These are phyloP conservation scores for Lagerstroemia speciosa DNA, from an alignment of 345 rosid genomes.

Conservation along the genomic window DNA sequence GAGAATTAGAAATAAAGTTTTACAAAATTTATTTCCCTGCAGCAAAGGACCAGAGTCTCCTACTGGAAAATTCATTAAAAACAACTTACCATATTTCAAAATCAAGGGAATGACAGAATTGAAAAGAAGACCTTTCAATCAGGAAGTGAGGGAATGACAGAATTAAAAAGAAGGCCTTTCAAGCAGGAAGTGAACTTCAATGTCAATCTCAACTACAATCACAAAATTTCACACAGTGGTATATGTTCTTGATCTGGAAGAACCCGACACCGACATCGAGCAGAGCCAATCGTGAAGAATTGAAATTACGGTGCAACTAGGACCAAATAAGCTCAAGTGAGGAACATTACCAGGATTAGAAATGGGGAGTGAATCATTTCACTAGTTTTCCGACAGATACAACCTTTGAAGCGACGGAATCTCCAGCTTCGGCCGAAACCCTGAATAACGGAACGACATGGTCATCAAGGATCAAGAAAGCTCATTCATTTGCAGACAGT, in stretches of 20 bases:
- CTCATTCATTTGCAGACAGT: neutral
- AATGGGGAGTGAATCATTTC: neutral
- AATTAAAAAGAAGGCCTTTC: neutral
- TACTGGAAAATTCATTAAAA: neutral
- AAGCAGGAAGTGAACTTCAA: neutral
- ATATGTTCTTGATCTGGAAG: too few relatives aligned
- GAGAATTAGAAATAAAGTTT: neutral
- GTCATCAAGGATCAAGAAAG: neutral
- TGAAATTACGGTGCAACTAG: neutral
- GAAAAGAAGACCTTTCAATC: neutral
- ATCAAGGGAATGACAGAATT: neutral
- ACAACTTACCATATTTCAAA: neutral
- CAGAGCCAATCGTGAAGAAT: neutral
- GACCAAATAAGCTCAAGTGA: neutral
- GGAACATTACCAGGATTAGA: neutral
- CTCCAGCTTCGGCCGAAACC: neutral
- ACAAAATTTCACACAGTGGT: neutral
- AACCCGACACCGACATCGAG: neutral
- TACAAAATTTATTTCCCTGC: neutral
- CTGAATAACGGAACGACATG: neutral
- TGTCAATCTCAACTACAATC: neutral
- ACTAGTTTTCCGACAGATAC: neutral
- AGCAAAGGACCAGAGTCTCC: neutral
- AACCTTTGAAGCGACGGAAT: slow-evolving; percentile 2
- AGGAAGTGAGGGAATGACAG: neutral